Base-by-base conservation (phyloP, 768 basidiomycete genomes). In the Pleurotus ostreatus region DNA sequence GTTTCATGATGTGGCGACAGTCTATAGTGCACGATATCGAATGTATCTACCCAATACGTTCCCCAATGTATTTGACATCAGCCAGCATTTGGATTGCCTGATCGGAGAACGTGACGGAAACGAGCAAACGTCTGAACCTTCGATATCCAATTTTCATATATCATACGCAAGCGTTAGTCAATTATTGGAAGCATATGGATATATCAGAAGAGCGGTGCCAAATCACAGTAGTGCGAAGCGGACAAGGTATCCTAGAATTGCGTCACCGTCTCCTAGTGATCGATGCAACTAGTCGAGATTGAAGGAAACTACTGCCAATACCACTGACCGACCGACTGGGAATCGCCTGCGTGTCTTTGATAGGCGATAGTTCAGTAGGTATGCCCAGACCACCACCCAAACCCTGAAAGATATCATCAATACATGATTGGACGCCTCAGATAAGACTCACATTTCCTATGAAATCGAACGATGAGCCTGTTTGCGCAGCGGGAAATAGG, bases 1-100 rank as follows among this genome's bases (percentile, higher is more conserved):
- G 89, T 91, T 92, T 92, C 89, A 90, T 91, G 85, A 74, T 75
- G 81, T 70, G 88, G 88, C 86, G 57, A 89, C 78, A 88, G 30
- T 18, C 13, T 55, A 49, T 57, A 8, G 30, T 25, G 23, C 5
- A 25, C 8, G 30, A 34, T 34, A 9, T 34, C 11, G 30, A 34
- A 34, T 11, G 30, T 34, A 34, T 11, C 30, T 34, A 34, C 30
- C 11, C 30, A 9, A 34, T 34, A 34, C 30, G 30, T 34, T 34
- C 0, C 30, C 11, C 30, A 34, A 34, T 34, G 11, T 11, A 9
- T 34, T 11, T 11, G 30, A 34, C 9, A 34, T 34, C 7, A 3
- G 0, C 11, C 8, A 34, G 30, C 9, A 0, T 11, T 34, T 34
- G 30, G 9, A 34, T 11, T 34, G 11, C 30, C 30, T 9, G 30